phyloP scores from a whole-genome alignment of 2,329 filamentous ascomycete genomes.

The Metarhizium robertsii region DNA sequence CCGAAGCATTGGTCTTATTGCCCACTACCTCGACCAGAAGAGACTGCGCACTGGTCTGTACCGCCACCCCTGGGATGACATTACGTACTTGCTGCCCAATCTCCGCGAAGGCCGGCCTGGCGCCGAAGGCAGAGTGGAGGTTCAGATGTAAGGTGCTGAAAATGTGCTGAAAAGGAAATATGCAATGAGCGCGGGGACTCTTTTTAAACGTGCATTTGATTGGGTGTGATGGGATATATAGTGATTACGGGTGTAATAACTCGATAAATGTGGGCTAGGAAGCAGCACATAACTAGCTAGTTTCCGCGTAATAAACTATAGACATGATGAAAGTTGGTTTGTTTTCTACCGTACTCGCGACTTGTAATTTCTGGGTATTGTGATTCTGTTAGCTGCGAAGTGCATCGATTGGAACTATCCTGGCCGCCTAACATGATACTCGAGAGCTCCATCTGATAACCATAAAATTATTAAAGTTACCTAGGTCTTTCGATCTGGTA shows the following conservation, averaged over 20 bases:
- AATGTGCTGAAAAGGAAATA: constrained; percentile 1
- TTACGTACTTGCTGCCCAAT: constrained; percentile 86
- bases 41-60: constrained; percentile 95
- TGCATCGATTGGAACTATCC: too few species aligned
- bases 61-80: constrained; percentile 98
- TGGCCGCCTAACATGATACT: too few species aligned
- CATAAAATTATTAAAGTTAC: too few species aligned
- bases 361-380: too few species aligned
- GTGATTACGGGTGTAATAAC: constrained; percentile 2
- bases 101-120: constrained; percentile 63
- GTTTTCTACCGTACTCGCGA: background rate
- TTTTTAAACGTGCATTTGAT: constrained; percentile 23
- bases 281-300: constrained; percentile 12
- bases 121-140: constrained; percentile 81
- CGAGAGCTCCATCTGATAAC: too few species aligned
- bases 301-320: constrained; percentile 16
- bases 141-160: constrained; percentile 51
- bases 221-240: constrained; percentile 14
- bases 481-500: too few species aligned
- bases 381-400: too few species aligned
- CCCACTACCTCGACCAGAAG: constrained; percentile 99
- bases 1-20: constrained; percentile 96
- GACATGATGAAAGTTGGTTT: constrained; percentile 14
- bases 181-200: constrained; percentile 15
- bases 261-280: constrained; percentile 26